Base-by-base conservation (phyloP, 148 eudicot genomes). In the Oxyria digyna region DNA sequence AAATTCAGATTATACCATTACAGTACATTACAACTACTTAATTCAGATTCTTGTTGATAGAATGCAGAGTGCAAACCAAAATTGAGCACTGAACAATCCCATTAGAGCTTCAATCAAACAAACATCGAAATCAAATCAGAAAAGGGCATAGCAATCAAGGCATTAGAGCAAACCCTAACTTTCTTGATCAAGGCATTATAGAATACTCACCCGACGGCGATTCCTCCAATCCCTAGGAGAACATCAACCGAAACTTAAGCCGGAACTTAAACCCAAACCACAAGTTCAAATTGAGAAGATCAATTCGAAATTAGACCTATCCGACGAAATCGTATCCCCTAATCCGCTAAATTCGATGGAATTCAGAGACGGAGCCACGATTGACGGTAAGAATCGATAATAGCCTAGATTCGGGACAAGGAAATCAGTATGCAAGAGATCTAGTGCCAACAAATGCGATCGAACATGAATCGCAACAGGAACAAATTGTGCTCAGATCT, bases 61-160 rank as follows among this genome's bases (percentile, higher is more conserved):
- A n/a, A n/a, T n/a, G n/a, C n/a, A n/a, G n/a, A n/a, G n/a, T n/a
- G n/a, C n/a, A n/a, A n/a, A n/a, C n/a, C n/a, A n/a, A n/a, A n/a
- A n/a, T n/a, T n/a, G n/a, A n/a, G n/a, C n/a, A n/a, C n/a, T n/a
- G n/a, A n/a, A n/a, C n/a, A n/a, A n/a, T n/a, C n/a, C n/a, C n/a
- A n/a, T n/a, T n/a, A 79, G 76, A 67, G 62, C 85, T 80, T 59
- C 65, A 59, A 59, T 6, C 38, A 14, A 59, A 59, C n/a, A 27
- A 57, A 13, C 8, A 12, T 13, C 12, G 6, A 29, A 59, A 59
- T 27, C 65, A 27, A 59, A 59, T 59, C 38, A 59, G 65, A 59
- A 9, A 59, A 52, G 10, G 10, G 11, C 59, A 13, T 21, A 50
- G 59, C 27, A 54, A 54, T 54, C 29, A 54, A 46, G 29, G 15